Conservation (phyloP, 2,329 filamentous ascomycete genomes). For the Amauroascus verrucosus region DNA sequence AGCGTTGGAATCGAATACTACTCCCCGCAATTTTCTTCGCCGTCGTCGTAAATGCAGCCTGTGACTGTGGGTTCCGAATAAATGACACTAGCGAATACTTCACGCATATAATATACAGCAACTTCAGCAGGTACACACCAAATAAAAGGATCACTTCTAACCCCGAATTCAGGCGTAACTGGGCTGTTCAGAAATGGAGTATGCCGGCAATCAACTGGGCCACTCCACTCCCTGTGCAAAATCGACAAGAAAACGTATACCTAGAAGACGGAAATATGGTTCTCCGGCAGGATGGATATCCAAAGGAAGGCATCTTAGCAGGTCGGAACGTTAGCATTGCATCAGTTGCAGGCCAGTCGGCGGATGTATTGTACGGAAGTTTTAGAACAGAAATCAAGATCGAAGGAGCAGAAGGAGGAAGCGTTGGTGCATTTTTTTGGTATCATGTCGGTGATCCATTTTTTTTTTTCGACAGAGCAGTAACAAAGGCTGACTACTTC, state of each 20-base stretch:
- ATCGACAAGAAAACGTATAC: slow-evolving; percentile 21
- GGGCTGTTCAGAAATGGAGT: slow-evolving; percentile 23
- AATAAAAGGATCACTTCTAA: slow-evolving; percentile 17
- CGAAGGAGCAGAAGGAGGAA: slow-evolving; percentile 21
- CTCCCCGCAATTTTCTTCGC: neutral
- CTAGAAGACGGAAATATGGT: slow-evolving; percentile 20
- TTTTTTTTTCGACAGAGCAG: neutral
- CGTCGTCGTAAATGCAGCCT: slow-evolving; percentile 10
- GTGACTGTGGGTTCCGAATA: slow-evolving; percentile 18
- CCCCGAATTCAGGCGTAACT: slow-evolving; percentile 19
- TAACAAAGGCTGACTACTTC: neutral
- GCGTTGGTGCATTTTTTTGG: slow-evolving; percentile 25
- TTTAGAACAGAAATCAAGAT: slow-evolving; percentile 22
- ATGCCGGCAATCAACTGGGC: slow-evolving; percentile 18
- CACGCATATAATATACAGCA: slow-evolving; percentile 21
- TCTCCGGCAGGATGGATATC: slow-evolving; percentile 21
- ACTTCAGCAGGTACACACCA: slow-evolving; percentile 19
- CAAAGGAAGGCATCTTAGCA: slow-evolving; percentile 14
- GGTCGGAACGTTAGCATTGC: slow-evolving; percentile 21
- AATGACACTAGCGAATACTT: slow-evolving; percentile 19
- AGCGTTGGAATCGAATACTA: neutral
- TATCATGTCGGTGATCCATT: slow-evolving; percentile 20
- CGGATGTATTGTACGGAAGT: slow-evolving; percentile 22
- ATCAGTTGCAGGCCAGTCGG: slow-evolving; percentile 19
- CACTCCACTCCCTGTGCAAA: slow-evolving; percentile 20